These are phyloP conservation scores for Tetrahymena malaccensis DNA, from an alignment of 73 alveolate species.

Conservation along the genomic window DNA sequence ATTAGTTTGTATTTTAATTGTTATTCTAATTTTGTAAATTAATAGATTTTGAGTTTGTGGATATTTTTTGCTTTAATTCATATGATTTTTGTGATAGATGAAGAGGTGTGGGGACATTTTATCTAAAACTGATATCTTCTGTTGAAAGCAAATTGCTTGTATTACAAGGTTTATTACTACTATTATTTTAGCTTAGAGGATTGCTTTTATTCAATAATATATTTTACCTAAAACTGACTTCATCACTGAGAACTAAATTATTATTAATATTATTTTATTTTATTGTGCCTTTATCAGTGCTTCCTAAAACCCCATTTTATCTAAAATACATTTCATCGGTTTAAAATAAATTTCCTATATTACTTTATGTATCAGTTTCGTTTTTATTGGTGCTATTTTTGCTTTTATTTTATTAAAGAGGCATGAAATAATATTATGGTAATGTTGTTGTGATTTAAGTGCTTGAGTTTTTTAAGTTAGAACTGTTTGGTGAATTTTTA, in stretches of 20 bases:
- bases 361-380: not conserved
- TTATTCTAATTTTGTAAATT: not conserved
- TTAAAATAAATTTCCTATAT: not conserved
- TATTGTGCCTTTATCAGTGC: not conserved
- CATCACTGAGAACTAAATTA: not conserved
- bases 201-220: not conserved
- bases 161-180: not conserved
- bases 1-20: not conserved
- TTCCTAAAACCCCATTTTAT: not conserved
- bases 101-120: not conserved
- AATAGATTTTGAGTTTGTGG: not conserved
- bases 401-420: not conserved
- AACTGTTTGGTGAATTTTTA: not conserved
- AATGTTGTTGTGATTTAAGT: not conserved
- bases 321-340: not conserved
- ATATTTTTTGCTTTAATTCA: not conserved
- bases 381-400: not conserved
- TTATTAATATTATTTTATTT: no score
- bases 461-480: not conserved
- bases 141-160: not conserved
- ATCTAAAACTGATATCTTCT: not conserved
- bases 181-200: not conserved
- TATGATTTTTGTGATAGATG: not conserved
- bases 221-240: not conserved
- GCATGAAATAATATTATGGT: not conserved